These are phyloP conservation scores for Podila clonocystis DNA, from an alignment of 192 early-diverging fungal genomes.

Conservation along the genomic window DNA sequence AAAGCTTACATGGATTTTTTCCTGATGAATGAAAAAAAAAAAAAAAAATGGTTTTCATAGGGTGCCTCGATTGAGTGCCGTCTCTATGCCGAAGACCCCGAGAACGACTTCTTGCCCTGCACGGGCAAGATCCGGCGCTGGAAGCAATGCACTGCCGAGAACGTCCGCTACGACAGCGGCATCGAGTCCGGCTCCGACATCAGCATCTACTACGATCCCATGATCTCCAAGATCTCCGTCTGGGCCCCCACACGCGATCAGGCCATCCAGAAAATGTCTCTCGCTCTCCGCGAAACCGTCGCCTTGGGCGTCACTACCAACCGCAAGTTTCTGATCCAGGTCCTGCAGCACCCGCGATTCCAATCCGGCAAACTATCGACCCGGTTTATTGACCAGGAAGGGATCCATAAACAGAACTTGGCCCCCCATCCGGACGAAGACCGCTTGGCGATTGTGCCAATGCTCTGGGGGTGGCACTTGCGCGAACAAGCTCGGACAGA, in stretches of 20 bases:
- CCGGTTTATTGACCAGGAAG: conserved; percentile 54
- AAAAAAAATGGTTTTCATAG: too few species aligned
- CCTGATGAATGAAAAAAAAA: background rate
- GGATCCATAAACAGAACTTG: conserved; percentile 40
- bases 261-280: conserved; percentile 55
- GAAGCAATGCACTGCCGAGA: conserved; percentile 47
- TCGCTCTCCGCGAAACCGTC: conserved; percentile 55
- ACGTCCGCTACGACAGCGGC: conserved; percentile 63
- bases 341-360: conserved; percentile 61
- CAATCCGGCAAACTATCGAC: conserved; percentile 58
- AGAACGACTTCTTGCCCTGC: conserved; percentile 65
- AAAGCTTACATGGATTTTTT: background rate
- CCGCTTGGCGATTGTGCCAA: conserved; percentile 51
- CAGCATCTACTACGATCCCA: conserved; percentile 68
- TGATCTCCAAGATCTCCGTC: conserved; percentile 70
- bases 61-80: conserved; percentile 69
- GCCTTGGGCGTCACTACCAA: conserved; percentile 68
- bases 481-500: conserved; percentile 54
- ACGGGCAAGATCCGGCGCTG: conserved; percentile 66
- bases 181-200: conserved; percentile 63
- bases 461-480: conserved; percentile 62
- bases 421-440: conserved; percentile 32
- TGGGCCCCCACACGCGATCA: conserved; percentile 66
- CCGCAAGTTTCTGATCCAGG: conserved; percentile 61
- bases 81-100: conserved; percentile 71